These are phyloP conservation scores for Psidium guajava DNA, from an alignment of 345 rosid genomes.

Conservation along the genomic window DNA sequence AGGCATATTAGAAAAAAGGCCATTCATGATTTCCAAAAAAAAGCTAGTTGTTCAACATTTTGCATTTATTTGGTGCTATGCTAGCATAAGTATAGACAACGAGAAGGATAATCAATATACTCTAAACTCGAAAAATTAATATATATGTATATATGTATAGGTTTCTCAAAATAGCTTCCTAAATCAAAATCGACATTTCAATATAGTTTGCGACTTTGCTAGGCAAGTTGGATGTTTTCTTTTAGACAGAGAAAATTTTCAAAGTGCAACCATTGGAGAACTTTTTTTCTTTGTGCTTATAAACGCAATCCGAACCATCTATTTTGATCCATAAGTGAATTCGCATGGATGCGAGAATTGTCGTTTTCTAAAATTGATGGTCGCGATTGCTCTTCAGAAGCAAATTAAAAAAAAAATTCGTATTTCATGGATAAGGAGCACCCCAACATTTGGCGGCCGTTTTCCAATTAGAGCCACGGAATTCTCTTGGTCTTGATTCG, in stretches of 20 bases:
- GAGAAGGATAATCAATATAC: neutral
- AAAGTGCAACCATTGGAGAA: neutral
- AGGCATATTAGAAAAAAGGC: no score
- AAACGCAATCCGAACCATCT: neutral
- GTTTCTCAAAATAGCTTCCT: neutral
- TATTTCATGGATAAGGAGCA: neutral
- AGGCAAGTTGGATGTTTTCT: neutral
- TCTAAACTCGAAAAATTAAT: neutral
- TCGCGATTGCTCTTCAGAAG: neutral
- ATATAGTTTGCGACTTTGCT: neutral
- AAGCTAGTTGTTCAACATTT: no score
- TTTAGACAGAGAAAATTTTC: neutral
- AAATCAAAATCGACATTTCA: neutral
- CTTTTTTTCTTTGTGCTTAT: neutral
- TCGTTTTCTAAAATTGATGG: neutral
- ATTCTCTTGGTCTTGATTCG: neutral
- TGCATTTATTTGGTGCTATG: neutral
- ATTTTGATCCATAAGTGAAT: neutral
- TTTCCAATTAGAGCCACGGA: neutral
- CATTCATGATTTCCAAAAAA: no score
- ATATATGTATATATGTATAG: no score
- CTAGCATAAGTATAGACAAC: neutral
- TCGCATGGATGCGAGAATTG: neutral
- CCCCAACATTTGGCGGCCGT: neutral
- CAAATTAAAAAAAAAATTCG: neutral